Conservation (phyloP, 2,329 filamentous ascomycete genomes). For the Ophioceras dolichostomum region DNA sequence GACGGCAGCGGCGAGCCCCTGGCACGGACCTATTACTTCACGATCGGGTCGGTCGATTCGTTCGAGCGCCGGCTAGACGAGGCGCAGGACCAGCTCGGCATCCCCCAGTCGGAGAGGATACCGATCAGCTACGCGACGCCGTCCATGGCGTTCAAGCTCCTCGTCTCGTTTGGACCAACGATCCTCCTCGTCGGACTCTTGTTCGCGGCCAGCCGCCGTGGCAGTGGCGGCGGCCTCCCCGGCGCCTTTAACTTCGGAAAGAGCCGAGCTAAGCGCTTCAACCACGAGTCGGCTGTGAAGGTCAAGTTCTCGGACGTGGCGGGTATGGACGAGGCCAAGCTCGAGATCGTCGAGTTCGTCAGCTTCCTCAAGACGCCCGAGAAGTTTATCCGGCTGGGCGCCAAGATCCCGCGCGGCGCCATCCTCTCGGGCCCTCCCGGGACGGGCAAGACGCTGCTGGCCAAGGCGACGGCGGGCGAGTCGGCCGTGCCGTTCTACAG, state of each 20-base stretch:
- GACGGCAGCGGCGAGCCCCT: slow-evolving; percentile 59
- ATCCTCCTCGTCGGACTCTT: slow-evolving; percentile 75
- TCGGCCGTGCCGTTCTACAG: slow-evolving; percentile 96
- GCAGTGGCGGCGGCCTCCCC: slow-evolving; percentile 53
- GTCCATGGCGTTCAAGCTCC: slow-evolving; percentile 57
- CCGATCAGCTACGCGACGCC: slow-evolving; percentile 80
- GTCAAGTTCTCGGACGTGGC: slow-evolving; percentile 96
- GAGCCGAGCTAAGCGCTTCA: slow-evolving; percentile 93
- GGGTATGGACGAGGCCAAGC: slow-evolving; percentile 95
- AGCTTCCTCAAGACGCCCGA: slow-evolving; percentile 91
- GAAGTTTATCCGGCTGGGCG: slow-evolving; percentile 84
- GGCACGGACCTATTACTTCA: slow-evolving; percentile 76
- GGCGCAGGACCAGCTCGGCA: slow-evolving; percentile 76
- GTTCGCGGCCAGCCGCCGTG: slow-evolving; percentile 66
- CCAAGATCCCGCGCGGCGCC: slow-evolving; percentile 93
- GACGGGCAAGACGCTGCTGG: slow-evolving; percentile 94
- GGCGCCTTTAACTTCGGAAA: slow-evolving; percentile 94
- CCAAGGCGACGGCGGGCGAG: slow-evolving; percentile 95
- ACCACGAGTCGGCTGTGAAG: slow-evolving; percentile 91
- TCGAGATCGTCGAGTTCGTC: slow-evolving; percentile 98
- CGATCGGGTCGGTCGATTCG: slow-evolving; percentile 84
- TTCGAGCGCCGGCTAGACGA: slow-evolving; percentile 85
- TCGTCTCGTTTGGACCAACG: slow-evolving; percentile 75
- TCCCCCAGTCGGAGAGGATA: slow-evolving; percentile 79
- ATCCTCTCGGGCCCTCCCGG: slow-evolving; percentile 96